Base-by-base conservation (phyloP, 768 basidiomycete species). In the Tremella mesenterica region DNA sequence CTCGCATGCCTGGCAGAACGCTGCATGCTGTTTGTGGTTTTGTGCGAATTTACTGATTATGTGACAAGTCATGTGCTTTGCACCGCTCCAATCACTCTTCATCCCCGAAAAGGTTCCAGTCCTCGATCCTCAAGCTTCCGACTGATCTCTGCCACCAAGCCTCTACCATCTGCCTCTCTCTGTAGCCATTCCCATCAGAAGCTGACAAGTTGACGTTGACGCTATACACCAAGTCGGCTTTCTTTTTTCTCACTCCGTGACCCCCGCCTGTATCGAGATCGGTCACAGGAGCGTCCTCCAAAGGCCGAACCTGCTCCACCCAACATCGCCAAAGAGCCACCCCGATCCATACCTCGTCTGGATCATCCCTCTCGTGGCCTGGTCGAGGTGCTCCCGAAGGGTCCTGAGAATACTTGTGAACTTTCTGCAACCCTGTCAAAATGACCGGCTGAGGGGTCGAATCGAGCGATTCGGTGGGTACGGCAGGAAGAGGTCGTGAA, bases 281-380 rank as follows among this genome's bases (percentile, higher is more conserved):
- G 38, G 33, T 52, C 51, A 44, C 4, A 6, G 18, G 3, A n/a
- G 33, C 38, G 23, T 41, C 38, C 14, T 41, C 38, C 14, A 23
- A 18, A n/a, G 38, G 38, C 8, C 38, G 38, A 14, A 23, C 38
- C 38, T 41, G 18, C 27, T 58, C 54, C 21, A 75, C 65, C 61
- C 80, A 75, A 20, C 93, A 76, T 29, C 93, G 81, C 75, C 83
- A 96, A 12, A 97, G 78, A 4, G 84, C 88, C 67, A 96, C 76
- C 27, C 82, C 77, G 60, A 96, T 83, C 28, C 79, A 79, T 44
- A 96, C 85, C 52, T 81, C 75, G 67, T 95, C 89, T 16, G 78
- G 73, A 28, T 64, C 52, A 10, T 71, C 70, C 1, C 59, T 59
- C 4, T 67, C 68, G 45, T 64, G 72, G 60, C 48, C 76, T 75